Evolutionary conservation across 2,329 filamentous ascomycete species (phyloP), one percentile per base, ranked within the genome.

Genomic region (Fusarium annulatum): DNA sequence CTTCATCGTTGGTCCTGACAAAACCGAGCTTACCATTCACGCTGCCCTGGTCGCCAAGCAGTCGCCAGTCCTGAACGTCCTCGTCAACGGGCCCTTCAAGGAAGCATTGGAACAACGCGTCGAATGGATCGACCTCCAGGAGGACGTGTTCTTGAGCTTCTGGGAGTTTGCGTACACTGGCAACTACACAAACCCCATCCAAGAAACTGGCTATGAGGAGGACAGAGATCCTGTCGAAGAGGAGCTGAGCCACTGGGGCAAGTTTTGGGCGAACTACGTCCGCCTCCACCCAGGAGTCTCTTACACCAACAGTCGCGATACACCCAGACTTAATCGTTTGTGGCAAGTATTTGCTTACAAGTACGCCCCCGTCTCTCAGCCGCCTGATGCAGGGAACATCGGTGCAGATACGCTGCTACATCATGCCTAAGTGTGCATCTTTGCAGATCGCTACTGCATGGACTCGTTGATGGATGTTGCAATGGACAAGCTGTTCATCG

Each of bases 251-350:
- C 5, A 16, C 15, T 55, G 51, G 34, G 21, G 34, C 23, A 28
- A 18, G 33, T 19, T 18, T 26, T 52, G 48, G 48, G 30, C 48
- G 4, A 18, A 34, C 16, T 34, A 19, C 48, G 48, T 36, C 18
- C 48, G 48, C 16, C 18, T 26, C 19, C 0, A 4, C 9, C 16
- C 48, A 19, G 7, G 2, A 14, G 2, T 14, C 30, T 3, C 15
- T 1, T 3, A 2, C 0, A 30, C 16, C 8, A 12, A 10, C 3
- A 19, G 7, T 4, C n/a, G 9, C 16, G 23, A 51, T 14, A 2
- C 21, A 51, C 21, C 15, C 5, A 9, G 16, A 7, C 30, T 2
- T 1, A 14, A 18, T 9, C 11, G 16, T 10, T 4, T 28, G 1
- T 55, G 51, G 51, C 23, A 39, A n/a, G 23, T 10, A 10, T 55